A percentile compares a stretch with the other conserved stretches of the same genome.
Conservation (phyloP, 331 rosid genomes). For the Quercus phellos region DNA sequence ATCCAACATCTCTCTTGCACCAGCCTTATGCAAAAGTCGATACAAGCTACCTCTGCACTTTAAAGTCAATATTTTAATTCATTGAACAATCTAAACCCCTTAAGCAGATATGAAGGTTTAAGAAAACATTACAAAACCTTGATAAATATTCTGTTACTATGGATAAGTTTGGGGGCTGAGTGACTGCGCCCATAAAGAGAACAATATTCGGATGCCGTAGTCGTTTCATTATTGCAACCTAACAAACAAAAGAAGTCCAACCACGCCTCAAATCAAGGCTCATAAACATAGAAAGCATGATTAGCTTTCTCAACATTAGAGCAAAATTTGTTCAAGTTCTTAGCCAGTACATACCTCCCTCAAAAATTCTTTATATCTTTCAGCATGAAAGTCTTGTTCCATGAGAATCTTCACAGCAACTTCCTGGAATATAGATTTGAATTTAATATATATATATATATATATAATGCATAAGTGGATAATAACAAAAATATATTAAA, state of each 20-base stretch:
- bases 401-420: slow-evolving; percentile 98
- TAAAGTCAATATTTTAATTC: slow-evolving; percentile 17
- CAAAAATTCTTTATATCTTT: slow-evolving; percentile 78
- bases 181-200: slow-evolving; percentile 97
- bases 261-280: slow-evolving; percentile 22
- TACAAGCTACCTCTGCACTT: slow-evolving; percentile 96
- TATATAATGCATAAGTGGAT: background rate
- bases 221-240: slow-evolving; percentile 96
- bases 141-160: slow-evolving; percentile 96
- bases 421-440: slow-evolving; percentile 51
- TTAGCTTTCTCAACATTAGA: background rate
- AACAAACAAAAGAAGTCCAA: slow-evolving; percentile 21
- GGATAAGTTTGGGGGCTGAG: slow-evolving; percentile 90
- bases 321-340: slow-evolving; percentile 13
- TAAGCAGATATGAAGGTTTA: background rate
- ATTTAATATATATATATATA: background rate
- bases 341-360: slow-evolving; percentile 65
- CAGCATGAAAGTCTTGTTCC: slow-evolving; percentile 94
- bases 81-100: slow-evolving; percentile 16
- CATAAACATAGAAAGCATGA: slow-evolving; percentile 1
- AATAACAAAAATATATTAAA: background rate
- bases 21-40: slow-evolving; percentile 80
- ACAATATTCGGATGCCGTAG: slow-evolving; percentile 96
- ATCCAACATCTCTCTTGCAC: slow-evolving; percentile 73
- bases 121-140: slow-evolving; percentile 46